Evolutionary conservation across 2,329 filamentous ascomycete genomes (phyloP).

Genomic region (Trichophyton mentagrophytes): DNA sequence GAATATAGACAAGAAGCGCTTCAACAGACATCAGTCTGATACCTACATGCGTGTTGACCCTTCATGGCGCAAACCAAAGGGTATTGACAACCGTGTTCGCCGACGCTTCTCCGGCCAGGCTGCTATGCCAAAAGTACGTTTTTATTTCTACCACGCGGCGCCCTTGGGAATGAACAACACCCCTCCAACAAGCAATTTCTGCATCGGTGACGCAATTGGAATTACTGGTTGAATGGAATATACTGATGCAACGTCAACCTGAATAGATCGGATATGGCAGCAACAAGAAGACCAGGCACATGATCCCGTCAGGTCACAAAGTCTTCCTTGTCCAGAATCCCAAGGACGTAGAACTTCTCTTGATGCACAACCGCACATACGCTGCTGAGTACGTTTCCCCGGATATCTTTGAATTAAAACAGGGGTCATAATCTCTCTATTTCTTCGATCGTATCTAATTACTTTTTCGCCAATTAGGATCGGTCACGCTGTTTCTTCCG

Average conservation of each 20-base stretch:
- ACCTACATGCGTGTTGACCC: constrained; percentile 83
- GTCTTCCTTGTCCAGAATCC: constrained; percentile 98
- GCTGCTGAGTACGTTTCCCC: constrained; percentile 82
- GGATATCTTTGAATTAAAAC: not conserved
- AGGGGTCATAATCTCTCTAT: not conserved
- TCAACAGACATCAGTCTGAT: constrained; percentile 96
- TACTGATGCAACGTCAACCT: constrained; percentile 5
- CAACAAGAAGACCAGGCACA: constrained; percentile 98
- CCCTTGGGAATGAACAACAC: not conserved
- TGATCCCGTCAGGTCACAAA: constrained; percentile 99
- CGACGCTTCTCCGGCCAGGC: constrained; percentile 93
- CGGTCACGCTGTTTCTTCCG: constrained; percentile 90
- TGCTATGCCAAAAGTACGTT: constrained; percentile 93
- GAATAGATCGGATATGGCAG: constrained; percentile 90
- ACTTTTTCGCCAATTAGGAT: constrained; percentile 49
- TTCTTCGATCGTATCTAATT: constrained; percentile 21
- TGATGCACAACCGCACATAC: constrained; percentile 99
- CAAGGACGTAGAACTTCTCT: constrained; percentile 88
- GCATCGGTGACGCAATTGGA: not conserved
- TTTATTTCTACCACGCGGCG: not conserved
- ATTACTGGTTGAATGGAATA: not conserved
- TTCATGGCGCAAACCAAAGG: constrained; percentile 99
- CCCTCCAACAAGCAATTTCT: not conserved
- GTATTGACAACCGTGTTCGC: constrained; percentile 97
- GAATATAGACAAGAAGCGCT: constrained; percentile 70